Percentiles rank a stretch among this genome's conserved stretches.
Evolutionary conservation across 192 early-diverging fungal genomes (phyloP).

Genomic region (Backusella psychrophila): DNA sequence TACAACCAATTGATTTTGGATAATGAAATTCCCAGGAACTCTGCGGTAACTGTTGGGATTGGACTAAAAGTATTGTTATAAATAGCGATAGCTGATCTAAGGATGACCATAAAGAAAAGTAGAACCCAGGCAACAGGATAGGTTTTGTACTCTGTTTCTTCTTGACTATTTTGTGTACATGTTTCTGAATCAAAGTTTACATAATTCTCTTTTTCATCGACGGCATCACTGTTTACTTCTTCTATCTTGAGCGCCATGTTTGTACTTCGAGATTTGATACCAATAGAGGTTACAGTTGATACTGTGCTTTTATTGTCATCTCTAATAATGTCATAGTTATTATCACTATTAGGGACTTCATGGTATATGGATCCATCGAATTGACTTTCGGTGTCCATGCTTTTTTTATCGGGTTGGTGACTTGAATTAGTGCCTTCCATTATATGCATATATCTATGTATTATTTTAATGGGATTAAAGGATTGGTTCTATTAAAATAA

Average conservation of each 20-base stretch:
- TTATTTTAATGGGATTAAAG: not conserved
- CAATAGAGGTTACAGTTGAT: not conserved
- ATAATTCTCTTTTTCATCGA: not conserved
- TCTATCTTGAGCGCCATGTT: not conserved
- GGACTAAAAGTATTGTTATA: constrained; percentile 30
- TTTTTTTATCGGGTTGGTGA: not conserved
- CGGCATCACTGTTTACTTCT: not conserved
- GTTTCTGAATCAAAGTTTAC: not conserved
- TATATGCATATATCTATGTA: not conserved
- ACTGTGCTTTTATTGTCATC: not conserved
- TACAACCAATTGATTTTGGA: constrained; percentile 33
- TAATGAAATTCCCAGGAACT: constrained; percentile 27
- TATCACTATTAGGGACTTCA: not conserved
- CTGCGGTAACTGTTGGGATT: constrained; percentile 24
- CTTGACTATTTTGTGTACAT: not conserved
- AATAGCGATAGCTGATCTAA: constrained; percentile 22
- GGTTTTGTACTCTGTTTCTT: constrained; percentile 9
- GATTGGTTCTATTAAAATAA: not conserved
- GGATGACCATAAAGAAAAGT: constrained; percentile 17
- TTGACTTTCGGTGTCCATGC: not conserved
- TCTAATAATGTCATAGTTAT: not conserved
- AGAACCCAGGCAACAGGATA: constrained; percentile 37
- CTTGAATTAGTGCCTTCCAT: not conserved
- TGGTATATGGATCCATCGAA: not conserved
- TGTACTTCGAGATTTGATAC: not conserved